phyloP scores from a whole-genome alignment of 345 rosid species.

The Salix exigua region DNA sequence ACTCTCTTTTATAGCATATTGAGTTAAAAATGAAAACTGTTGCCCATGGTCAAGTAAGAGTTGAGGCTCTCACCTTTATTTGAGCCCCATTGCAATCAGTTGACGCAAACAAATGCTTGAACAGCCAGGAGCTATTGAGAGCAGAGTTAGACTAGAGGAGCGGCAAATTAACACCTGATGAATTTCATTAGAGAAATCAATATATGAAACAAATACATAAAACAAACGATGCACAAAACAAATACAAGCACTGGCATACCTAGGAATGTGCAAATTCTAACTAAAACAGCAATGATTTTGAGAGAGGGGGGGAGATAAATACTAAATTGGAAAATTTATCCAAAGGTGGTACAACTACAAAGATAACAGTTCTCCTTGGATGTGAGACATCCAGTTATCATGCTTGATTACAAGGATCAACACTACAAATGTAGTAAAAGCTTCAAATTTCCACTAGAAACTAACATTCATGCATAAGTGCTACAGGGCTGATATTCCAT shows the following conservation, averaged over 20 bases:
- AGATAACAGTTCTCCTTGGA: background rate
- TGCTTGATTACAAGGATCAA: slow-evolving; percentile 11
- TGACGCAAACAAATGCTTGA: too few relatives aligned
- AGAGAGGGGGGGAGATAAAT: background rate
- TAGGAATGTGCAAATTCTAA: background rate
- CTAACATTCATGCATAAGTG: background rate
- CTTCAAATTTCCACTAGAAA: background rate
- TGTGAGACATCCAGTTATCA: background rate
- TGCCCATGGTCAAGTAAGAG: too few relatives aligned
- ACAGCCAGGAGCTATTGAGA: too few relatives aligned
- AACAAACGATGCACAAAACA: too few relatives aligned
- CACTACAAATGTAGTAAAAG: slow-evolving; percentile 10
- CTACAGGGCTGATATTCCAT: background rate
- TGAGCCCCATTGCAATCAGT: too few relatives aligned
- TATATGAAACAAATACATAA: too few relatives aligned
- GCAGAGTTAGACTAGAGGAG: too few relatives aligned
- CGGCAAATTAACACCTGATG: too few relatives aligned
- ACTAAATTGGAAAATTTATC: slow-evolving; percentile 1
- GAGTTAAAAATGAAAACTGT: too few relatives aligned
- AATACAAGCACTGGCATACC: background rate
- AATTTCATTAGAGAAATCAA: too few relatives aligned
- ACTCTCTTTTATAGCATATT: too few relatives aligned
- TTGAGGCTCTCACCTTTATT: too few relatives aligned
- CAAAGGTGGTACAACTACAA: slow-evolving; percentile 12
- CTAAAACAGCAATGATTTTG: background rate